phyloP scores from a whole-genome alignment of 1,139 yeast species.

The Geotrichum bryndzae region DNA sequence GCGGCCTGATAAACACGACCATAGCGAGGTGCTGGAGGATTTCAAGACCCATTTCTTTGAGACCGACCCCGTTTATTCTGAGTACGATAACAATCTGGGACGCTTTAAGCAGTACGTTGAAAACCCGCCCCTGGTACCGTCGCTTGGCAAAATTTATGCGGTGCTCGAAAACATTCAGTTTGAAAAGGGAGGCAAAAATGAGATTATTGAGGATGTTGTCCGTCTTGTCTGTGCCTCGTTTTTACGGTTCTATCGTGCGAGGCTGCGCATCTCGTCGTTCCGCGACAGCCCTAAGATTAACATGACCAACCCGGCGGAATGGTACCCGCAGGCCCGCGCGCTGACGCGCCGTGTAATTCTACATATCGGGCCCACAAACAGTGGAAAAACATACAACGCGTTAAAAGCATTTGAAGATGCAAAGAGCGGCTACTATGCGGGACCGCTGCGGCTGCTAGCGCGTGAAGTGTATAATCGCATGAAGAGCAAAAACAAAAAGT shows the following conservation, averaged over 20 bases:
- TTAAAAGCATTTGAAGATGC: constrained; percentile 61
- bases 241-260: constrained; percentile 15
- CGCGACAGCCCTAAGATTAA: constrained; percentile 15
- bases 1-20: neutral
- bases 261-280: constrained; percentile 8
- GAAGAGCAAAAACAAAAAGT: constrained; percentile 55
- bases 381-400: constrained; percentile 92
- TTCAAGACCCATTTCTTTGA: constrained; percentile 7
- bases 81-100: constrained; percentile 13
- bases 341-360: constrained; percentile 70
- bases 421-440: constrained; percentile 86
- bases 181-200: neutral
- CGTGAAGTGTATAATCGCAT: constrained; percentile 85
- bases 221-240: constrained; percentile 9
- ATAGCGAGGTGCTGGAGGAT: constrained; percentile 7
- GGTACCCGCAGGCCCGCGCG: constrained; percentile 85
- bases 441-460: constrained; percentile 85
- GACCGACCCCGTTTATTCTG: constrained; percentile 7
- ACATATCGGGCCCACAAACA: constrained; percentile 97
- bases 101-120: constrained; percentile 10
- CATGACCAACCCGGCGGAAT: constrained; percentile 54
- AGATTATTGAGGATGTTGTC: neutral
- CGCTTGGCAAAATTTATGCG: constrained; percentile 12
- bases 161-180: constrained; percentile 13
- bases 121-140: constrained; percentile 19